Base-by-base conservation (phyloP, 2,329 filamentous ascomycete species). In the Epichloe typhina region DNA sequence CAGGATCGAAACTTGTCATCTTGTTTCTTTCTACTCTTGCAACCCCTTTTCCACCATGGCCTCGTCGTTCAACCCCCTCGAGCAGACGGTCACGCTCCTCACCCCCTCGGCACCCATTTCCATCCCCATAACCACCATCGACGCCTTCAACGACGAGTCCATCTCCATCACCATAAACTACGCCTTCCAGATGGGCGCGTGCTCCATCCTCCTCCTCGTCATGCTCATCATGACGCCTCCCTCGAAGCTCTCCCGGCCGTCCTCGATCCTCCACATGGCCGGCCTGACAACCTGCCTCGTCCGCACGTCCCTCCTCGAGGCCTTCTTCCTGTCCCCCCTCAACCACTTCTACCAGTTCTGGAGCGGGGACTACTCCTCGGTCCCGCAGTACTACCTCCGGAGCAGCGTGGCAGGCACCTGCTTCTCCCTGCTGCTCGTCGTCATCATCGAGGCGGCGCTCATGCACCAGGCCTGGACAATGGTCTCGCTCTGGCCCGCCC, bases 131-230 rank as follows among this genome's bases (percentile, higher is more conserved):
- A 12, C 54, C 6, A 8, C 43, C 13, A 54, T 74, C 45, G 64
- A 72, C 54, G 39, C 46, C 23, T 57, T 63, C 47, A 65, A 64
- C 54, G 55, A 58, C 23, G 60, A 62, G 33, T 61, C 63, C 40
- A 53, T 64, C 55, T 67, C 63, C 58, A 63, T 68, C 26, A 63
- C 62, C 61, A 80, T 86, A 70, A 83, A 82, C 66, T 87, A 83
- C 62, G 82, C 78, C 49, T 68, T 76, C 17, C 86, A 91, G 63
- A 72, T 89, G 48, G 87, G 87, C 33, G 79, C 84, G 23, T 79
- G 77, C 45, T 56, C 83, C 52, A 67, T 84, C 53, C 77, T 88
- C 59, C 69, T 90, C 17, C 57, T 84, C 42, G 72, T 85, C 33
- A 69, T 90, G 3, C 67, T 88, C 11, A 60, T 83, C 52, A 74